A percentile compares a stretch with the other conserved stretches of the same genome.
Evolutionary conservation across 257 asterid genomes (phyloP).

Genomic region (Henckelia pumila): DNA sequence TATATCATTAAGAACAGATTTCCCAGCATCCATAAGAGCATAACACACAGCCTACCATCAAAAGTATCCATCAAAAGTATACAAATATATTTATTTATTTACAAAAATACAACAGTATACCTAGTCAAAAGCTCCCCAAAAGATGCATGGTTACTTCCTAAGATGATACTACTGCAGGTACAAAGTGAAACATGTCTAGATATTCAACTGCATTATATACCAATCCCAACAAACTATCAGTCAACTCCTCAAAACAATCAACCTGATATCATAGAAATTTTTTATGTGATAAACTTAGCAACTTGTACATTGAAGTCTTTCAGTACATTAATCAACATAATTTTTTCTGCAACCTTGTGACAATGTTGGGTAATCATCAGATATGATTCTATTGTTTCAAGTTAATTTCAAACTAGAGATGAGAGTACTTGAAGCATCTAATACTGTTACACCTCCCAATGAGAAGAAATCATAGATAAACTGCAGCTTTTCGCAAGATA

Average conservation of each 20-base stretch:
- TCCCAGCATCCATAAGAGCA: constrained; percentile 59
- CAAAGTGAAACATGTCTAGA: not conserved
- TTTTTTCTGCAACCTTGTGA: not conserved
- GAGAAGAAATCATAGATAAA: not conserved
- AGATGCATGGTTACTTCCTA: not conserved
- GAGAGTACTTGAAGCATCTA: constrained; percentile 1
- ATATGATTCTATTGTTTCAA: not conserved
- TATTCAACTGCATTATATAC: constrained; percentile 1
- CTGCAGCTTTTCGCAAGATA: constrained; percentile 1
- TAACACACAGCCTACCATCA: constrained; percentile 63
- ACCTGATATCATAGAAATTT: not conserved
- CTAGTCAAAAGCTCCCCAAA: not conserved
- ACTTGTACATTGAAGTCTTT: not conserved
- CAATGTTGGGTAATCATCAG: not conserved
- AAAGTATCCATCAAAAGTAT: constrained; percentile 10
- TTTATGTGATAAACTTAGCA: not conserved
- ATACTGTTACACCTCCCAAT: not conserved
- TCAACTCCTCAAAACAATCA: not conserved
- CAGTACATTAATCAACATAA: constrained; percentile 3
- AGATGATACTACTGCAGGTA: constrained; percentile 19
- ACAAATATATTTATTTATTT: constrained; percentile 13
- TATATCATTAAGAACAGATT: constrained; percentile 36
- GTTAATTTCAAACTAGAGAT: constrained; percentile 1
- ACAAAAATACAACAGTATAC: not conserved
- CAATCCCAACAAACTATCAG: constrained; percentile 4